Conservation (phyloP, 768 basidiomycete species). For the Pleurotus djamor region DNA sequence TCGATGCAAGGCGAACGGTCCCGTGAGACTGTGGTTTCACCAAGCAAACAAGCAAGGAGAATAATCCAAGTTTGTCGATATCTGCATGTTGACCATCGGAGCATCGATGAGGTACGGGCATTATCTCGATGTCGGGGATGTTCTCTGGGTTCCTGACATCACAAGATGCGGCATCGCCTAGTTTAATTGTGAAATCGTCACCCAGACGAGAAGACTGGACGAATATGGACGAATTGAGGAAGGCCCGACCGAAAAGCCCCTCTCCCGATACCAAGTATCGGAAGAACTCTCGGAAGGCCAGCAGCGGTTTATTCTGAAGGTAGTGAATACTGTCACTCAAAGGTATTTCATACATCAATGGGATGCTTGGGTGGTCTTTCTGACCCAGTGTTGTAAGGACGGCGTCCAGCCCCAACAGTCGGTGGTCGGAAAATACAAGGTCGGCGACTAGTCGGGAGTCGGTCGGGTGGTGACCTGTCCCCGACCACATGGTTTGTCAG, state of each 20-base stretch:
- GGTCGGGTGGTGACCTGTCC: too few relatives aligned
- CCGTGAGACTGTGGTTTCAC: neutral
- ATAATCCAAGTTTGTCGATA: neutral
- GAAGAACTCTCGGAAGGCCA: neutral
- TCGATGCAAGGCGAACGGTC: neutral
- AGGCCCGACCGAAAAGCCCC: neutral
- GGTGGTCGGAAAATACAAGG: too few relatives aligned
- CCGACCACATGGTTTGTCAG: too few relatives aligned
- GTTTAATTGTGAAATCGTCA: neutral
- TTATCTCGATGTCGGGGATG: neutral
- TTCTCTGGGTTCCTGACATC: neutral
- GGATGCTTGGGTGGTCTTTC: neutral
- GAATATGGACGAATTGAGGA: neutral
- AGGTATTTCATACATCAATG: neutral
- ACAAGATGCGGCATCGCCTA: neutral
- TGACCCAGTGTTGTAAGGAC: neutral
- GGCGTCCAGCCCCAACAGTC: too few relatives aligned
- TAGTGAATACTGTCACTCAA: neutral
- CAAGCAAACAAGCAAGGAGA: neutral
- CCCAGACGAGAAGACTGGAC: neutral
- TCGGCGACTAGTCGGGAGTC: too few relatives aligned
- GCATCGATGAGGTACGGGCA: neutral
- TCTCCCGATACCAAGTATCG: neutral
- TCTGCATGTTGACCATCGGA: neutral
- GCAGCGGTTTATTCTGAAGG: neutral